Percentiles rank a stretch among this genome's conserved stretches.
These are phyloP conservation scores for Striga hermonthica DNA, from an alignment of 305 asterid species.

Conservation along the genomic window DNA sequence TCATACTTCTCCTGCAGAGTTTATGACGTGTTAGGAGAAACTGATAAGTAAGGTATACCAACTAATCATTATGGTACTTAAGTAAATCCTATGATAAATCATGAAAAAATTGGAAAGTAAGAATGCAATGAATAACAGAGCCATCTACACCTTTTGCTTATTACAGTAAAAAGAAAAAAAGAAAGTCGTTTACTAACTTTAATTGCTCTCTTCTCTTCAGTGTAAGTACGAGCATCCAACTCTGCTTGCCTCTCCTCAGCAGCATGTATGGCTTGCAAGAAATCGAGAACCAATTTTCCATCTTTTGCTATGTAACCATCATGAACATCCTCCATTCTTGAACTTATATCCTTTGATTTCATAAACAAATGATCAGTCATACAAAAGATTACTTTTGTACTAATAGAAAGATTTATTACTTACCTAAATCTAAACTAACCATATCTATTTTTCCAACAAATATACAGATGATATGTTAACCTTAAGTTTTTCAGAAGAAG, in stretches of 20 bases:
- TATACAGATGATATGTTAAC: constrained; percentile 36
- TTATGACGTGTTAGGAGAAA: constrained; percentile 34
- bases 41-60: constrained; percentile 25
- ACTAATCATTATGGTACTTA: constrained; percentile 24
- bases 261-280: constrained; percentile 91
- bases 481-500: constrained; percentile 44
- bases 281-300: constrained; percentile 86
- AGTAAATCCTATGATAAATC: constrained; percentile 3
- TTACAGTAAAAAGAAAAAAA: constrained; percentile 26
- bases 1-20: constrained; percentile 81
- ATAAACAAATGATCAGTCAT: constrained; percentile 24
- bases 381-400: constrained; percentile 8
- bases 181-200: constrained; percentile 49
- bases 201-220: constrained; percentile 65
- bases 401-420: constrained; percentile 16
- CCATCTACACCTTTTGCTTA: constrained; percentile 21
- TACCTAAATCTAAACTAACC: constrained; percentile 21
- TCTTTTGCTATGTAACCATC: constrained; percentile 70
- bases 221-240: constrained; percentile 60
- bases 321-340: constrained; percentile 43
- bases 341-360: constrained; percentile 49
- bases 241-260: constrained; percentile 93
- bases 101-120: constrained; percentile 11
- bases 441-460: constrained; percentile 7
- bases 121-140: constrained; percentile 21